A percentile compares a stretch with the other conserved stretches of the same genome.
phyloP scores from a whole-genome alignment of 2,329 filamentous ascomycete genomes.

The Cercospora zeae-maydis region DNA sequence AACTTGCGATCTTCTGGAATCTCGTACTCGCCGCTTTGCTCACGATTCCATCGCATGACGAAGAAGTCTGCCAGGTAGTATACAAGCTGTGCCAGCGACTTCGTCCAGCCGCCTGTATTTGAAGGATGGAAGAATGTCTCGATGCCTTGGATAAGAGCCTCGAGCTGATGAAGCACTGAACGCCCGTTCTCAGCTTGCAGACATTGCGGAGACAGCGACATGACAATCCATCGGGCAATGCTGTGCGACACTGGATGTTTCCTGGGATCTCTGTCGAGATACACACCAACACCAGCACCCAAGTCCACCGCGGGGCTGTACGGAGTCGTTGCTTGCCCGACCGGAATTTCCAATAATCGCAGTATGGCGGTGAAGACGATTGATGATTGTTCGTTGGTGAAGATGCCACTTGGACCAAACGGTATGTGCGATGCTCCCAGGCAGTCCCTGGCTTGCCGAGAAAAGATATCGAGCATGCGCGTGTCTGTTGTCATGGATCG shows the following conservation, averaged over 20 bases:
- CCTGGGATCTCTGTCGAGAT: conserved; percentile 86
- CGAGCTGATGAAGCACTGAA: conserved; percentile 78
- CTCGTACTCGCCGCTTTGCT: conserved; percentile 87
- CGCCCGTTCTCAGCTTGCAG: conserved; percentile 61
- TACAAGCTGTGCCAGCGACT: conserved; percentile 81
- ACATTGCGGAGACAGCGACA: conserved; percentile 84
- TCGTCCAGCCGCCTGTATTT: conserved; percentile 90
- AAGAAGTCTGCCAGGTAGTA: conserved; percentile 95
- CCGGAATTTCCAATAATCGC: conserved; percentile 87
- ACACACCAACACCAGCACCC: conserved; percentile 74
- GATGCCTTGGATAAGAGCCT: conserved; percentile 88
- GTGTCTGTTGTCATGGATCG: conserved; percentile 84
- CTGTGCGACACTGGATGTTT: conserved; percentile 91
- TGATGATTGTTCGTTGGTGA: conserved; percentile 85
- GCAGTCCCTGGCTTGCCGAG: conserved; percentile 79
- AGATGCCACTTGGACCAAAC: conserved; percentile 85
- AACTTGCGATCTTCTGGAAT: conserved; percentile 75
- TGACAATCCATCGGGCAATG: conserved; percentile 87
- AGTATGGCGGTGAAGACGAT: conserved; percentile 89
- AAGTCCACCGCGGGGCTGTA: conserved; percentile 80
- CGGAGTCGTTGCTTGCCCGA: conserved; percentile 90
- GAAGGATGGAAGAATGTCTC: conserved; percentile 99
- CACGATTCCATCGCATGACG: conserved; percentile 94
- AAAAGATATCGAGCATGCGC: conserved; percentile 84
- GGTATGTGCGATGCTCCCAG: conserved; percentile 69